Base-by-base conservation (phyloP, 768 basidiomycete species). In the Termitomyces sp. region DNA sequence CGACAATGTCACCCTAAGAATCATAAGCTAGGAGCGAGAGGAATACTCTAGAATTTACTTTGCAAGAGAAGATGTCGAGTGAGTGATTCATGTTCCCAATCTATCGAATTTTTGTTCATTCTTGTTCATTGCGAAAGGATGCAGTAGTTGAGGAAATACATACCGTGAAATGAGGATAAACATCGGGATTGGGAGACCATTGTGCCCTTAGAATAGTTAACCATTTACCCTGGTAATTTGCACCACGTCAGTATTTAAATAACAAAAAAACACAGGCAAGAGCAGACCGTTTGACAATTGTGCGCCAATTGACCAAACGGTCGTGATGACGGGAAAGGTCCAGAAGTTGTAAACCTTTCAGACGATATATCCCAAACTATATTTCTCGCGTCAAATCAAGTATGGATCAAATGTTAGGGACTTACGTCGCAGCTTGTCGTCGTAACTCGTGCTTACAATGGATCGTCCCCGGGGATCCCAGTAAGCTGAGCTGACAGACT, bases 371-470 rank as follows among this genome's bases (percentile, higher is more conserved):
- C 84, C 91, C 91, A 94, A 37, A 94, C 91, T 94, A 28, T 47
- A 62, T 15, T 41, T 11, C 38, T 50, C 67, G 45, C 57, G 53
- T 42, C 30, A 52, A 28, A 23, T 50, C 43, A 26, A 2, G 19
- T 41, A 33, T 40, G 51, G 44, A 50, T 23, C 51, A 14, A 49
- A 50, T 47, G 46, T 35, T 46, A 23, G 30, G 23, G 7, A 77
- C 86, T 63, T 64, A 92, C 91, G 63, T 63, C 89, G 76, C 37
- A 94, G 60, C 3, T 78, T 80, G 70, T 94, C 85, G 61, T 94
- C 91, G 61, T 94, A 94, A 66, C 86, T 85, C 5, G 91, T 94
- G 68, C 89, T 91, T 48, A 93, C 84, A 58, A 94, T 84, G 51
- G 81, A 76, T 28, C 87, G 80, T 3, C 91, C 91, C 55, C 85